Evolutionary conservation across 148 eudicot genomes (phyloP).

Genomic region (Agrostemma githago): DNA sequence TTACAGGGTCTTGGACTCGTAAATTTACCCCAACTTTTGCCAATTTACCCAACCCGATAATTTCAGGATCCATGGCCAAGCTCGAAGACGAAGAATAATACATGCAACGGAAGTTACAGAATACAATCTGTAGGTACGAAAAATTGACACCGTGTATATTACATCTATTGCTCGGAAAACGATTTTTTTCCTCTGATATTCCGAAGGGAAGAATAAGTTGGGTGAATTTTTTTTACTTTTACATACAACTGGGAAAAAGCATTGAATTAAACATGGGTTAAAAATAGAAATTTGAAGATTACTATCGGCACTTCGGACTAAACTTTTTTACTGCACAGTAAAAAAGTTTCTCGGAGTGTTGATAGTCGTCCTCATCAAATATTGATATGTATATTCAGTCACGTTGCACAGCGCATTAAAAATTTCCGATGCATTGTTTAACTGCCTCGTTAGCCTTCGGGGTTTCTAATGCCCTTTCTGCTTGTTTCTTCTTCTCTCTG

Average conservation of each 20-base stretch:
- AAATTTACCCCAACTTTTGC: too few relatives aligned
- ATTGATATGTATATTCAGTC: slow-evolving; percentile 9
- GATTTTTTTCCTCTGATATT: background rate
- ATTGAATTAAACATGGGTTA: background rate
- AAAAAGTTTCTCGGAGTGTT: background rate
- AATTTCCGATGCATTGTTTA: slow-evolving; percentile 30
- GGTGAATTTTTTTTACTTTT: too few relatives aligned
- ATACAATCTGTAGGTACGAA: background rate
- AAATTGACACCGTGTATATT: background rate
- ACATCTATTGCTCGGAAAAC: background rate
- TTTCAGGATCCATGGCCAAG: background rate
- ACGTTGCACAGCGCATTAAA: slow-evolving; percentile 2
- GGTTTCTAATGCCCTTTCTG: slow-evolving; percentile 44
- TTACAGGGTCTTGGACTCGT: too few relatives aligned
- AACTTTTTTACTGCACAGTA: background rate
- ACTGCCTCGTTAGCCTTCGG: slow-evolving; percentile 66
- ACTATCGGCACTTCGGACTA: background rate
- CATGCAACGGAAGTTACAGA: background rate
- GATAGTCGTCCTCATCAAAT: background rate
- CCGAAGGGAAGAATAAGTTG: background rate
- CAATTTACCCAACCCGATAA: too few relatives aligned
- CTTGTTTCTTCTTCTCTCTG: slow-evolving; percentile 82
- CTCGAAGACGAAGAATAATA: background rate
- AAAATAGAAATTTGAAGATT: slow-evolving; percentile 4
- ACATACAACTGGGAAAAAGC: background rate